Evolutionary conservation across 805 yeast genomes (phyloP).

Genomic region (Ogataea polymorpha): DNA sequence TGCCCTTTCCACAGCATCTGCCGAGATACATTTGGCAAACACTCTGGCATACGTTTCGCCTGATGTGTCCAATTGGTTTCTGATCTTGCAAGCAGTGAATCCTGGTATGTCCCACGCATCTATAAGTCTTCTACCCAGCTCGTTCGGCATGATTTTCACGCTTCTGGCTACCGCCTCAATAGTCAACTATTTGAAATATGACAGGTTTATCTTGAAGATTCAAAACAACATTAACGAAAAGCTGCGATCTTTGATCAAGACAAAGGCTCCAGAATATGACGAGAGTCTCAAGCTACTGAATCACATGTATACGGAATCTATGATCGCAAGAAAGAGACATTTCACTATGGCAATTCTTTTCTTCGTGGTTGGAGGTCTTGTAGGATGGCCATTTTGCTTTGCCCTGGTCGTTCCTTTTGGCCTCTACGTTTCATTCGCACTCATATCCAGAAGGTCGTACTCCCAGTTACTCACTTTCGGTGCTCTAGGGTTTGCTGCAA

Average conservation of each 20-base stretch:
- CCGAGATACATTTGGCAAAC: constrained; percentile 53
- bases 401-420: constrained; percentile 62
- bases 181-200: constrained; percentile 33
- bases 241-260: constrained; percentile 10
- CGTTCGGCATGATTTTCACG: constrained; percentile 62
- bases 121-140: constrained; percentile 79
- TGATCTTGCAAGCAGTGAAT: constrained; percentile 56
- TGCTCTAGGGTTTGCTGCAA: constrained; percentile 17
- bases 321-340: constrained; percentile 18
- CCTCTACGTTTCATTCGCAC: constrained; percentile 30
- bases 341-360: constrained; percentile 37
- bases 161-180: constrained; percentile 43
- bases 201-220: constrained; percentile 18
- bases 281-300: constrained; percentile 16
- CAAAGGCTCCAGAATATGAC: constrained; percentile 16
- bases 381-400: constrained; percentile 91
- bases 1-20: constrained; percentile 37
- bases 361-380: constrained; percentile 63
- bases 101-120: constrained; percentile 91
- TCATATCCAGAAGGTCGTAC: constrained; percentile 7
- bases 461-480: constrained; percentile 12
- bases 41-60: constrained; percentile 38
- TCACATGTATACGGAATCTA: constrained; percentile 17
- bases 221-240: constrained; percentile 17
- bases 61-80: constrained; percentile 54